Evolutionary conservation across 108 stramenopile species (phyloP), one percentile per base, ranked within the genome.

Genomic region (Mayamaea pseudoterrestris): DNA sequence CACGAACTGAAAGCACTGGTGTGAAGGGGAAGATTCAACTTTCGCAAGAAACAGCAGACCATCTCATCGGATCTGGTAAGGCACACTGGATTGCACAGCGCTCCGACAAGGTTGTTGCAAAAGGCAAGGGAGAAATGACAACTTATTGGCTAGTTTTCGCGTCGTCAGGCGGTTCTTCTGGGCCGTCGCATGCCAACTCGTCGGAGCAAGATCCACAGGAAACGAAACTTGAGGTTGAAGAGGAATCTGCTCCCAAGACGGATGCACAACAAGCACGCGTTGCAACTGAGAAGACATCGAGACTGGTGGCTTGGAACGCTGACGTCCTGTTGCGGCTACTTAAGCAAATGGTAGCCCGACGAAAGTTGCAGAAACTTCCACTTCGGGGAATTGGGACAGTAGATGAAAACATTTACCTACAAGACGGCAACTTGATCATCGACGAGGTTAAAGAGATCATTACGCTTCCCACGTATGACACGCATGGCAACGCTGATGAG

Each of bases 111-210:
- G 44, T 65, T 20, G 20, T 52, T 29, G 64, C 58, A 41, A 65
- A 65, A 30, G 64, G 64, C 9, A 65, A 65, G 35, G 64, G 64
- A 7, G 21, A 36, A 23, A 28, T 65, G 13, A 50, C 58, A 32
- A 65, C 64, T 0, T 65, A 59, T 28, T 64, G 57, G 34, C 17
- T 46, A 3, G 23, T 22, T 22, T n/a, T n/a, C n/a, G n/a, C n/a
- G n/a, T n/a, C n/a, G n/a, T n/a, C n/a, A n/a, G n/a, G n/a, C n/a
- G n/a, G n/a, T n/a, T 18, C 37, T 8, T 18, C 37, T 3, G 20
- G 20, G 20, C 18, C 37, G 20, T 39, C 37, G 8, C 16, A 8
- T 20, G 18, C 16, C 20, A 20, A 14, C 5, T 3, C 5, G 20
- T 18, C 18, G 16, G 37, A 39, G 3, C 16, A 14, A 3, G 37